Evolutionary conservation across 2,329 filamentous ascomycete species (phyloP).

Genomic region (Sarocladium oryzae): DNA sequence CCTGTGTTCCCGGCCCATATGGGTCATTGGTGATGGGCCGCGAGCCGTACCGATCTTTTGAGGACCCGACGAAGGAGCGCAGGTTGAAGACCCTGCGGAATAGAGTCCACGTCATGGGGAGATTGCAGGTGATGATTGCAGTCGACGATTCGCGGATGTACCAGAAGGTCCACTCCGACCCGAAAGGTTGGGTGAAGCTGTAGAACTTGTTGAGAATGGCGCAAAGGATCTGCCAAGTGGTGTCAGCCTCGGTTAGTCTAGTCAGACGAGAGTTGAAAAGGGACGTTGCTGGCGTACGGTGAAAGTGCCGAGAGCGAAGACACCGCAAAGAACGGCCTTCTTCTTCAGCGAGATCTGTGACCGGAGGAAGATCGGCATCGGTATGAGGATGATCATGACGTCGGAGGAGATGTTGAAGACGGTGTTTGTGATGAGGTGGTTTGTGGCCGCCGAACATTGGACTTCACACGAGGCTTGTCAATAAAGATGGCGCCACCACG

Average conservation of each 20-base stretch:
- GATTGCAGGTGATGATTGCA: constrained; percentile 35
- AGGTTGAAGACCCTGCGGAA: constrained; percentile 29
- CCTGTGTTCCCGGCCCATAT: constrained; percentile 18
- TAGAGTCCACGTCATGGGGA: constrained; percentile 35
- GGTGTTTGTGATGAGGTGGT: constrained; percentile 53
- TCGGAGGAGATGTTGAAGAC: constrained; percentile 56
- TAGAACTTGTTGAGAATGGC: constrained; percentile 29
- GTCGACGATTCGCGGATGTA: constrained; percentile 38
- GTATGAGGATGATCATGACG: constrained; percentile 51
- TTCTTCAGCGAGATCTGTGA: constrained; percentile 43
- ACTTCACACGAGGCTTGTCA: constrained; percentile 22
- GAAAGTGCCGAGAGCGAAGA: constrained; percentile 40
- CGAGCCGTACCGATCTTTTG: constrained; percentile 19
- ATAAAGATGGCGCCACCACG: too few species aligned
- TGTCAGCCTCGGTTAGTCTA: not conserved
- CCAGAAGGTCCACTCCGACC: constrained; percentile 33
- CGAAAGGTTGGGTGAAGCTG: constrained; percentile 32
- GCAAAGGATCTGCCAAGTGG: not conserved
- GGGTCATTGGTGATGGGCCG: constrained; percentile 19
- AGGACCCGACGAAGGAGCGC: constrained; percentile 26
- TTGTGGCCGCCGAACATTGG: constrained; percentile 50
- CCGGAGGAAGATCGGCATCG: constrained; percentile 45
- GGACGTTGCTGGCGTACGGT: constrained; percentile 30
- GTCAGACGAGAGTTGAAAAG: not conserved
- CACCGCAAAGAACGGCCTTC: constrained; percentile 43